phyloP scores from a whole-genome alignment of 2,329 filamentous ascomycete genomes.

The Scedosporium dehoogii region DNA sequence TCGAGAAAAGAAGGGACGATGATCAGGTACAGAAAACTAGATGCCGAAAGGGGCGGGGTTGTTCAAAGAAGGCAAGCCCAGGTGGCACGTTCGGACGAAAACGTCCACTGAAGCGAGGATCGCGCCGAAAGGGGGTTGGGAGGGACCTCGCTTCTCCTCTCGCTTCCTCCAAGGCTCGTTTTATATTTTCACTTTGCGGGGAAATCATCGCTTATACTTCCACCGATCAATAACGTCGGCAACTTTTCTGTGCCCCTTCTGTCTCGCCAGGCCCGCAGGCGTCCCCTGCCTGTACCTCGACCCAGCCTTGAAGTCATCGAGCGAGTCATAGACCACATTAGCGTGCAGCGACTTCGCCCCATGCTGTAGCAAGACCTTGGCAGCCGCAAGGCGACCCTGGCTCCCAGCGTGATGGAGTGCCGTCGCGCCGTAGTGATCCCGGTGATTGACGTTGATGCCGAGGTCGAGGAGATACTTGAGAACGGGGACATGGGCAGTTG shows the following conservation, averaged over 20 bases:
- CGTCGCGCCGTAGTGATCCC: conserved; percentile 15
- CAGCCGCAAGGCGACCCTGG: conserved; percentile 14
- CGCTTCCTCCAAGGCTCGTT: background rate
- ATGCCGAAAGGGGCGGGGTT: background rate
- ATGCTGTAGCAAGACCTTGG: conserved; percentile 17
- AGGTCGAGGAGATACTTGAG: conserved; percentile 14
- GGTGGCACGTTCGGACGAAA: background rate
- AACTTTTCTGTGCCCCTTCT: conserved; percentile 12
- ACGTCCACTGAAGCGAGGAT: background rate
- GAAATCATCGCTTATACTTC: conserved; percentile 6
- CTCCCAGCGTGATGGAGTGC: conserved; percentile 17
- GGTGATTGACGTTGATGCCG: conserved; percentile 14
- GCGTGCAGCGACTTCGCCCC: conserved; percentile 13
- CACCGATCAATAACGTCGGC: conserved; percentile 11
- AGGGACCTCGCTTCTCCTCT: background rate
- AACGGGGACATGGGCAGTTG: conserved; percentile 10
- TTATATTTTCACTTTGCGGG: background rate
- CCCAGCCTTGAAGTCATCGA: conserved; percentile 11
- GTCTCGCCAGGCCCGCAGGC: conserved; percentile 14
- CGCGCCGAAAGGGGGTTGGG: background rate
- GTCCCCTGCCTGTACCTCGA: conserved; percentile 15
- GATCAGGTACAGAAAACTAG: background rate
- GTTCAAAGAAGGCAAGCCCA: background rate
- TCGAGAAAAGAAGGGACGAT: background rate
- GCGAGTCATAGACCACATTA: conserved; percentile 14